Conservation (phyloP, 2,329 filamentous ascomycete species). For the Bipolaris victoriae region DNA sequence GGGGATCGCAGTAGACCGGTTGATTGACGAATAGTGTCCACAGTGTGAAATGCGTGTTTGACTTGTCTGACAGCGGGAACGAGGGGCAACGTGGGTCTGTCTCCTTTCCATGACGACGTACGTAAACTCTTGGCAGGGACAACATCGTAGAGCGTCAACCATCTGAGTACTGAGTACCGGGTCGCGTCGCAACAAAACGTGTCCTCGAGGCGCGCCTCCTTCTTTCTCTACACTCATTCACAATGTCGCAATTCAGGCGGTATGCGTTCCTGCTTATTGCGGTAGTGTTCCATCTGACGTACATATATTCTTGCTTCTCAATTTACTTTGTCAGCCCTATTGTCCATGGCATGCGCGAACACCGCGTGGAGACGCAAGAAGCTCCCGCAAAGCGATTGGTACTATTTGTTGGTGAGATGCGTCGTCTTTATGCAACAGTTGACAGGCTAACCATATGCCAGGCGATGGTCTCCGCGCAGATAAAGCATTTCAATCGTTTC, state of each 20-base stretch:
- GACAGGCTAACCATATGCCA: constrained; percentile 24
- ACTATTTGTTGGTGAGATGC: constrained; percentile 78
- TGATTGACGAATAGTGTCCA: not conserved
- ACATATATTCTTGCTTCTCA: constrained; percentile 81
- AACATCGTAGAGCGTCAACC: constrained; percentile 27
- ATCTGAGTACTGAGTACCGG: constrained; percentile 34
- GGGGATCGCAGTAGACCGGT: not conserved
- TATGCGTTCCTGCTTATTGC: constrained; percentile 87
- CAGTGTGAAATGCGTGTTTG: not conserved
- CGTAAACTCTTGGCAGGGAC: constrained; percentile 26
- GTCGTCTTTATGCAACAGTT: not conserved
- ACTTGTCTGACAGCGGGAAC: not conserved
- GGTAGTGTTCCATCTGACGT: constrained; percentile 89
- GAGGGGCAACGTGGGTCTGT: not conserved
- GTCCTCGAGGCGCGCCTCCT: constrained; percentile 38
- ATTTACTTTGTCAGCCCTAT: constrained; percentile 99
- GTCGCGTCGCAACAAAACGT: constrained; percentile 25
- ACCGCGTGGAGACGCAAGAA: constrained; percentile 71
- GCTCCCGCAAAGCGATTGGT: constrained; percentile 89
- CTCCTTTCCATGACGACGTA: constrained; percentile 6
- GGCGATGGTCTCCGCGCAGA: constrained; percentile 94
- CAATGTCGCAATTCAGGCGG: constrained; percentile 66
- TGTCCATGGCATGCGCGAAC: constrained; percentile 90
- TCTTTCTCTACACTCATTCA: constrained; percentile 23
- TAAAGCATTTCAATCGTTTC: constrained; percentile 94